Percentiles rank a stretch among this genome's conserved stretches.
Conservation (phyloP, 768 basidiomycete species). For the Leccinum boreale region DNA sequence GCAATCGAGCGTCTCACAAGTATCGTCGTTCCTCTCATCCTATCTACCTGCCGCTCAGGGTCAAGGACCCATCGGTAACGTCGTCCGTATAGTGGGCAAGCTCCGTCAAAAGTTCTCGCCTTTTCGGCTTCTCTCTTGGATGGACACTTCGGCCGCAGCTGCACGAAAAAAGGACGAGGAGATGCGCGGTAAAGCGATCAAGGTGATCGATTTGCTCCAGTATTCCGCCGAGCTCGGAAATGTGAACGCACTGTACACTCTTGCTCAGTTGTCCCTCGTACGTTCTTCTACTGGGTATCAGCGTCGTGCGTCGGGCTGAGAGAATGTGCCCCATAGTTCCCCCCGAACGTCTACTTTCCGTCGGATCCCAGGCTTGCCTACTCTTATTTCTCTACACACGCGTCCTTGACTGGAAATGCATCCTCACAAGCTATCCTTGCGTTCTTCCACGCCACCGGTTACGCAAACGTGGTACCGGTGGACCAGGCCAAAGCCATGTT, state of each 20-base stretch:
- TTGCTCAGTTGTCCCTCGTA: conserved; percentile 68
- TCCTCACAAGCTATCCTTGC: conserved; percentile 83
- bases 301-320: neutral
- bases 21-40: conserved; percentile 54
- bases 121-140: conserved; percentile 41
- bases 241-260: conserved; percentile 64
- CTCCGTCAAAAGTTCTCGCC: conserved; percentile 59
- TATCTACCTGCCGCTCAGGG: conserved; percentile 72
- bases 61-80: conserved; percentile 71
- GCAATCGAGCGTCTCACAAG: conserved; percentile 37
- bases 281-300: conserved; percentile 19
- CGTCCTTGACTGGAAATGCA: conserved; percentile 72
- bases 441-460: conserved; percentile 89
- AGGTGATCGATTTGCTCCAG: conserved; percentile 75
- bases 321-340: conserved; percentile 45
- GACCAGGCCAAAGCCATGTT: conserved; percentile 83
- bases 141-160: conserved; percentile 39
- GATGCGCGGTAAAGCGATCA: conserved; percentile 66
- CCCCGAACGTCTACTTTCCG: conserved; percentile 64
- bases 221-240: conserved; percentile 81
- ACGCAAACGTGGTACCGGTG: conserved; percentile 55
- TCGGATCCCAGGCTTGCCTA: conserved; percentile 62
- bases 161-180: conserved; percentile 64
- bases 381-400: conserved; percentile 61
- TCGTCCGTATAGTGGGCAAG: conserved; percentile 63